A percentile compares a stretch with the other conserved stretches of the same genome.
Evolutionary conservation across 2,329 filamentous ascomycete genomes (phyloP).

Genomic region (Aspergillus carbonarius): DNA sequence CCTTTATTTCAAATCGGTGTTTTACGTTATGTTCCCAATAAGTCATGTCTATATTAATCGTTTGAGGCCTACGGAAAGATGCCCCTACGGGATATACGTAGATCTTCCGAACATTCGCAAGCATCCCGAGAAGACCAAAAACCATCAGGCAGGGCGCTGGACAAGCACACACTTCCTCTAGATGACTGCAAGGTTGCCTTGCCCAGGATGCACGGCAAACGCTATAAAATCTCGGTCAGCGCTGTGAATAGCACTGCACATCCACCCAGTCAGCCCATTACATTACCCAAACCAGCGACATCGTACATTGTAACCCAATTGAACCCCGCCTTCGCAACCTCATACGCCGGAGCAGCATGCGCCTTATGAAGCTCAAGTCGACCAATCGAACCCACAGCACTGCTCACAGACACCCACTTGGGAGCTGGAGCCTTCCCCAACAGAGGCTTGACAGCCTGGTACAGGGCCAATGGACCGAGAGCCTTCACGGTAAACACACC

Average conservation of each 20-base stretch:
- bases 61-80: no score
- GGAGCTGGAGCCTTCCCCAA: neutral
- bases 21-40: no score
- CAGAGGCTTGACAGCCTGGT: neutral
- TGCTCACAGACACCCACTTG: neutral
- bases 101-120: no score
- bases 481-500: neutral
- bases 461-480: neutral
- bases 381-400: neutral
- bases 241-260: neutral
- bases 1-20: no score
- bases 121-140: no score
- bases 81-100: no score
- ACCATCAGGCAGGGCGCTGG: no score
- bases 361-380: neutral
- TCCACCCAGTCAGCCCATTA: neutral
- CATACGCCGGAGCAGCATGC: neutral
- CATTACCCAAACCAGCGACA: neutral
- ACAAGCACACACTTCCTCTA: no score
- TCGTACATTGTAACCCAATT: neutral
- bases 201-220: conserved; percentile 9
- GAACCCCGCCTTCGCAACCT: neutral
- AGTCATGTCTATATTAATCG: no score
- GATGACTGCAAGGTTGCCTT: no score
- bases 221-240: conserved; percentile 3